These are phyloP conservation scores for Biscutella auriculata DNA, from an alignment of 441 rosid genomes.

Conservation along the genomic window DNA sequence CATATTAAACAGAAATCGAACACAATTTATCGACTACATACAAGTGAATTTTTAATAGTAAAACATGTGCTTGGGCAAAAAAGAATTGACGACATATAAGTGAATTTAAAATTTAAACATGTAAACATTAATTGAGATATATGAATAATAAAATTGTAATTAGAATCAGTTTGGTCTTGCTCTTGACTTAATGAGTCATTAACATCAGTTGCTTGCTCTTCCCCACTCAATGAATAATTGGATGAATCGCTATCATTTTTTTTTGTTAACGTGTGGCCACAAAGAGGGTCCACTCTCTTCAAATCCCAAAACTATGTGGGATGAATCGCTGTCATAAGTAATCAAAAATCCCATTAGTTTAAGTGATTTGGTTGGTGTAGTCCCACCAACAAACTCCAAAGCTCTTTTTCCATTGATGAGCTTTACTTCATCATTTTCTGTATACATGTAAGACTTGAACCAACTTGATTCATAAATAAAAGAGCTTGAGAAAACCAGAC, in stretches of 20 bases:
- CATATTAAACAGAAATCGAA: too few relatives aligned
- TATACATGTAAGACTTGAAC: slow-evolving; percentile 43
- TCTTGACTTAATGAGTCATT: neutral
- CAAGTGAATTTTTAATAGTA: too few relatives aligned
- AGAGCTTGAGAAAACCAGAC: slow-evolving; percentile 56
- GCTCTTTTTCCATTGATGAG: slow-evolving; percentile 39
- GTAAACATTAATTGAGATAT: too few relatives aligned
- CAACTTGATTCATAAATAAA: slow-evolving; percentile 53
- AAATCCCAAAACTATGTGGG: too few relatives aligned
- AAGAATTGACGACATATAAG: too few relatives aligned
- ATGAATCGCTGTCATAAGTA: too few relatives aligned
- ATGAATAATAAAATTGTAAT: too few relatives aligned
- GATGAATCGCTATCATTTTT: slow-evolving; percentile 19
- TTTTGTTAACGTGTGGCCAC: too few relatives aligned
- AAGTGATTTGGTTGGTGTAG: slow-evolving; percentile 25
- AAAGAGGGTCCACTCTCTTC: too few relatives aligned
- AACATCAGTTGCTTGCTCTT: neutral
- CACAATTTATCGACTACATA: too few relatives aligned
- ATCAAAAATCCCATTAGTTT: slow-evolving; percentile 27
- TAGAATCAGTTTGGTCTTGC: slow-evolving; percentile 14
- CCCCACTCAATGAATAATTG: slow-evolving; percentile 15
- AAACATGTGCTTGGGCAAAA: too few relatives aligned
- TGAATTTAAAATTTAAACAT: too few relatives aligned
- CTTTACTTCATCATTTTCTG: slow-evolving; percentile 5
- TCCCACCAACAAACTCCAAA: slow-evolving; percentile 22